A percentile compares a stretch with the other conserved stretches of the same genome.
Evolutionary conservation across 441 rosid species (phyloP).

Genomic region (Lepidium campestre): DNA sequence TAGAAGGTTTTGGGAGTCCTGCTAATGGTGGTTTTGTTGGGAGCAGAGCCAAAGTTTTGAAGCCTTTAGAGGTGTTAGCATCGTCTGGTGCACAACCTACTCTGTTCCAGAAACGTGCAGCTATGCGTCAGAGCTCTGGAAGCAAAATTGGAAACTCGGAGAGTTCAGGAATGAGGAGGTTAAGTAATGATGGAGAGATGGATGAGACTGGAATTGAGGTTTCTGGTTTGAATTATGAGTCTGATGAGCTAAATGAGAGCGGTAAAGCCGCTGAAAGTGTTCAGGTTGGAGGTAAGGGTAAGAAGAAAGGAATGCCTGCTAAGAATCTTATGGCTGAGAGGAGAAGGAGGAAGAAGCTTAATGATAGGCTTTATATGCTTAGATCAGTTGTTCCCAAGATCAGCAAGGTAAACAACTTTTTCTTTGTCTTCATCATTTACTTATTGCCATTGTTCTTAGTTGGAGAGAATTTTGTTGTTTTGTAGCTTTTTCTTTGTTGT

Average conservation of each 20-base stretch:
- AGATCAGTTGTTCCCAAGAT: constrained; percentile 77
- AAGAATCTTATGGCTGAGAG: constrained; percentile 82
- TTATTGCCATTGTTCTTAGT: not conserved
- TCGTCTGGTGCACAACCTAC: constrained; percentile 53
- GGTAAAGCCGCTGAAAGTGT: constrained; percentile 31
- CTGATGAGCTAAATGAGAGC: constrained; percentile 48
- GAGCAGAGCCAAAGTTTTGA: constrained; percentile 38
- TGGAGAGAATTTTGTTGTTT: not conserved
- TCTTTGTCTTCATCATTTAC: not conserved
- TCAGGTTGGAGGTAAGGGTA: constrained; percentile 48
- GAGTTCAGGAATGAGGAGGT: constrained; percentile 42
- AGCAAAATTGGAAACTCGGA: constrained; percentile 48
- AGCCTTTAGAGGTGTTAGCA: constrained; percentile 49
- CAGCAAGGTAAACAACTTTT: constrained; percentile 56
- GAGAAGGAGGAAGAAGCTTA: constrained; percentile 71
- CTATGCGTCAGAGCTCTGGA: constrained; percentile 42
- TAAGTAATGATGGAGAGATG: constrained; percentile 34
- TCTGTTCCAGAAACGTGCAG: constrained; percentile 72
- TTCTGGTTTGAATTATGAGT: constrained; percentile 58
- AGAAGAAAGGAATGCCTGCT: constrained; percentile 76
- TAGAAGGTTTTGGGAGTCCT: constrained; percentile 49
- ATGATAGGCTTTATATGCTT: constrained; percentile 75
- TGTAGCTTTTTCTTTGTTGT: not conserved
- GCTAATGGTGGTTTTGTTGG: constrained; percentile 28
- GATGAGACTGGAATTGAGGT: constrained; percentile 46